Conservation (phyloP, 2,329 filamentous ascomycete species). For the Pestalotiopsis sp. region DNA sequence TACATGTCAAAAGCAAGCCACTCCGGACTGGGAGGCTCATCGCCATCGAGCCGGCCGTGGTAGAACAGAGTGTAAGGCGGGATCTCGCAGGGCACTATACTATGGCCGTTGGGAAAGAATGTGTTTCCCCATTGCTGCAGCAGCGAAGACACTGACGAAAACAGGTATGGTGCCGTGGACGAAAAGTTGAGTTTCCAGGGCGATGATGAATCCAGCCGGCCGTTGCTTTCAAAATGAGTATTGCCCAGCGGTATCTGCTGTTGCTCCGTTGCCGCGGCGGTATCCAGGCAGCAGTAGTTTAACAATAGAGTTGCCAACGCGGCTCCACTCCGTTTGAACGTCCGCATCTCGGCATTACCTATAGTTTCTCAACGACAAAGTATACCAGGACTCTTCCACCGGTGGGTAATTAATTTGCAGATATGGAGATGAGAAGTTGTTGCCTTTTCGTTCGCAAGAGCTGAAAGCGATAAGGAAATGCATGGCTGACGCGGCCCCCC, state of each 20-base stretch:
- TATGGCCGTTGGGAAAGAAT: constrained; percentile 51
- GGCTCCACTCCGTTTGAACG: neutral
- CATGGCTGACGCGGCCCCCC: constrained; percentile 5
- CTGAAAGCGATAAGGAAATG: neutral
- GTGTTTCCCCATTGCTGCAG: constrained; percentile 54
- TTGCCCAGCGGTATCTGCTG: constrained; percentile 6
- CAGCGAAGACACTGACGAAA: constrained; percentile 46
- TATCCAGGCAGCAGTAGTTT: neutral
- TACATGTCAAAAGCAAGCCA: constrained; percentile 53
- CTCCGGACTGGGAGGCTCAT: constrained; percentile 47
- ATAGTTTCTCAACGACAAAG: neutral
- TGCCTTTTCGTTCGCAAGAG: too few relatives aligned
- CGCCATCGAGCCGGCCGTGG: constrained; percentile 45
- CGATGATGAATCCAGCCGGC: neutral
- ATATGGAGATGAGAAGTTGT: neutral
- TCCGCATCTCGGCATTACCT: constrained; percentile 4
- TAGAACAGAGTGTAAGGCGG: constrained; percentile 49
- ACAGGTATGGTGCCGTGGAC: constrained; percentile 48
- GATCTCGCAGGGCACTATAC: constrained; percentile 46
- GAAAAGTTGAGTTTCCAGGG: constrained; percentile 45
- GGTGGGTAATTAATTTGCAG: neutral
- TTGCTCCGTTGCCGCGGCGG: neutral
- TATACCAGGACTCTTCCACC: neutral
- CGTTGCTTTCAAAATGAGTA: neutral
- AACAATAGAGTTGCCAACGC: constrained; percentile 2